phyloP scores from a whole-genome alignment of 75 land plant genomes.

The Adiantum capillusveneris region DNA sequence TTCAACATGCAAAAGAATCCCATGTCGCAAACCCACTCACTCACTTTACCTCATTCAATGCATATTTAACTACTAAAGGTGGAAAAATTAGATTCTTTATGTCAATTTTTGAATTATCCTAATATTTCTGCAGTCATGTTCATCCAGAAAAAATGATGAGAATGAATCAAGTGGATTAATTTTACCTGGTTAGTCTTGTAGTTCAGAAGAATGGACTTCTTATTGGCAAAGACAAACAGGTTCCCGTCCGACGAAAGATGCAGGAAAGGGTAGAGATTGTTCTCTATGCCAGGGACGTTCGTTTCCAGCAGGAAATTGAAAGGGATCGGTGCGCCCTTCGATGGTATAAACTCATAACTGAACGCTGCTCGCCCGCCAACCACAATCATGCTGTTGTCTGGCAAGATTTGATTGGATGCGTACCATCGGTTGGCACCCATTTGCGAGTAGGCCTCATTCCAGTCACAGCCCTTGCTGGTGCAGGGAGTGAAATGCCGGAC shows the following conservation, averaged over 20 bases:
- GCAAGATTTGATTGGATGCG: conserved; percentile 15
- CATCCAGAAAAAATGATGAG: too few relatives aligned
- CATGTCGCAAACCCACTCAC: too few relatives aligned
- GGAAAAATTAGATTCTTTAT: too few relatives aligned
- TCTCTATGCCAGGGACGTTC: conserved; percentile 8
- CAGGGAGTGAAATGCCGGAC: conserved; percentile 11
- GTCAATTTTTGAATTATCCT: too few relatives aligned
- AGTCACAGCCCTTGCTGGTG: conserved; percentile 1
- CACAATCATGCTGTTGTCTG: conserved; percentile 11
- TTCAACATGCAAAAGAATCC: too few relatives aligned
- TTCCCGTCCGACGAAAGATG: conserved; percentile 24
- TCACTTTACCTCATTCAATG: too few relatives aligned
- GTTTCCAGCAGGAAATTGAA: background rate
- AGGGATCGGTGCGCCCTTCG: background rate
- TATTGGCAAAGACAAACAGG: conserved; percentile 31
- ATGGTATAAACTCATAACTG: conserved; percentile 67
- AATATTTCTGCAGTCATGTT: too few relatives aligned
- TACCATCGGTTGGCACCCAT: conserved; percentile 6
- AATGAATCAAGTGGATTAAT: too few relatives aligned
- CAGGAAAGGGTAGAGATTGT: conserved; percentile 29
- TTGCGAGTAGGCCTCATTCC: background rate
- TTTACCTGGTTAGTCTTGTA: conserved; percentile 13
- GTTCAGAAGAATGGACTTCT: conserved; percentile 23
- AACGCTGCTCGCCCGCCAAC: conserved; percentile 63
- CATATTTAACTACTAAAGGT: too few relatives aligned